Percentiles rank a stretch among this genome's conserved stretches.
Conservation (phyloP, 345 rosid species). For the Salix arbutifolia region DNA sequence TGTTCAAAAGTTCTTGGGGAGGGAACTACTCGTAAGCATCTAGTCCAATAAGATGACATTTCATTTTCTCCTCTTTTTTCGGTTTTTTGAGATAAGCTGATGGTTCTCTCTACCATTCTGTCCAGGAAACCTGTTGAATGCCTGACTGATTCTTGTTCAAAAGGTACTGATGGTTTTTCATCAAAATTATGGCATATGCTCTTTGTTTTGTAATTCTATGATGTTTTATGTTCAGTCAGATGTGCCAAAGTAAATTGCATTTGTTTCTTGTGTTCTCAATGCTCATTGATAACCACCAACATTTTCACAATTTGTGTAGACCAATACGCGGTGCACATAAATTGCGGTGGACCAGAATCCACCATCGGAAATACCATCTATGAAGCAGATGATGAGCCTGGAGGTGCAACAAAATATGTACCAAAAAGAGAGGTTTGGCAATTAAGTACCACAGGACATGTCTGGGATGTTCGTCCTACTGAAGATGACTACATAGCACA, state of each 20-base stretch:
- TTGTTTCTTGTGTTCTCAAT: neutral
- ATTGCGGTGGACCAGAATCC: constrained; percentile 8
- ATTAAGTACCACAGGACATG: constrained; percentile 9
- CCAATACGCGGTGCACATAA: neutral
- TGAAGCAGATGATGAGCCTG: neutral
- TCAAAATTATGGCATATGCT: neutral
- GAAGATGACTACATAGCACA: neutral
- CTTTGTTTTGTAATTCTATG: neutral
- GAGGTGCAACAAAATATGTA: constrained; percentile 6
- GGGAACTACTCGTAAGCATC: neutral
- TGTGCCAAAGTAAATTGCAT: neutral
- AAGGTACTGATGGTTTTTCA: neutral
- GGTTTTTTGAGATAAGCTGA: neutral
- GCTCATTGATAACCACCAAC: neutral
- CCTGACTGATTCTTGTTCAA: neutral
- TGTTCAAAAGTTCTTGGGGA: constrained; percentile 1
- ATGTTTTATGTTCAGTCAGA: neutral
- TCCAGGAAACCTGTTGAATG: constrained; percentile 4
- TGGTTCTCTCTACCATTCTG: neutral
- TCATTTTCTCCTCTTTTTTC: neutral
- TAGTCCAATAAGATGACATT: neutral
- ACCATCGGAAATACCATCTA: neutral
- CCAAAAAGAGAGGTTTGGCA: neutral
- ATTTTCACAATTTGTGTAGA: neutral
- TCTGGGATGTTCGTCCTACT: neutral